Base-by-base conservation (phyloP, 1,284 basidiomycete species). In the Naganishia liquefaciens region DNA sequence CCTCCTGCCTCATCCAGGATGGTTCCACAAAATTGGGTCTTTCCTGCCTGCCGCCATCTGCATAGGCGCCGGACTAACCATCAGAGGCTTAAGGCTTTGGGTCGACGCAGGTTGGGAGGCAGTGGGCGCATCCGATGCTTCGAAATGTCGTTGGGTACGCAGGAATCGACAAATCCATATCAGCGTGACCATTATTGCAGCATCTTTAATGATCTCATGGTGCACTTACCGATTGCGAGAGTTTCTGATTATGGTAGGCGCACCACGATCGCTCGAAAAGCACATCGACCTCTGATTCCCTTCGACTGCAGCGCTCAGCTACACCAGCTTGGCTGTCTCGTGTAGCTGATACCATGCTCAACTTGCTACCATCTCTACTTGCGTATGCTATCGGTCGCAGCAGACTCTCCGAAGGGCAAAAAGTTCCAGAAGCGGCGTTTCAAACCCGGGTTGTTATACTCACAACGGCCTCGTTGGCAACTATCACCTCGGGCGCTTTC, bases 11-110 rank as follows among this genome's bases (percentile, higher is more conserved):
- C 83, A 83, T 28, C 85, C 89, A 0, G 84, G 84, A n/a, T 83
- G 82, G 1, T 95, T 95, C 79, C 83, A 93, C 72, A 91, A 93
- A 72, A 91, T 96, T 19, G 93, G 91, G 0, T 86, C 83, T 73
- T 97, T 91, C 76, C 83, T 97, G 3, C 92, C 93, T 0, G 90
- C 90, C 61, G 89, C 85, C 0, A 83, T 96, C 30, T 74, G 95
- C 6, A 83, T 95, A 55, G 89, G 90, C 49, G 84, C 90, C 15
- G 87, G 87, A 0, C 84, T 94, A 81, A 89, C 93, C 75, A 85
- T 94, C 69, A 84, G 84, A 44, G 93, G 93, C 0, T 80, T 97
- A 50, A 77, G 83, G 57, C 79, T 82, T 62, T 91, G 91, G 91
- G 81, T 85, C 11, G 76, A 85, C 69, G 83, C 87, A 52, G 84